Percentiles rank a stretch among this genome's conserved stretches.
phyloP scores from a whole-genome alignment of 805 yeast species.

The Myxozyma geophila region DNA sequence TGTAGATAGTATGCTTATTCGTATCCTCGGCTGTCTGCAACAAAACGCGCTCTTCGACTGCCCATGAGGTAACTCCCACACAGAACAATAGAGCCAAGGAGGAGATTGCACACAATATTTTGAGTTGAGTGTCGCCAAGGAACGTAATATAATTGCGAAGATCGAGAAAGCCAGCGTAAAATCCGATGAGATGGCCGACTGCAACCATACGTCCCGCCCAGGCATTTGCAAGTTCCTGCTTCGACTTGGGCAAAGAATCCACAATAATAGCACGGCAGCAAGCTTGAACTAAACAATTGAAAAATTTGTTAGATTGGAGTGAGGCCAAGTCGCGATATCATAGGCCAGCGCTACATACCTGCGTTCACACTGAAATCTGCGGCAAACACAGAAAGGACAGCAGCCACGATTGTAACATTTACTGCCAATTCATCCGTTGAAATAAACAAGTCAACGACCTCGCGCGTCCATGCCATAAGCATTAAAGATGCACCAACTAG shows the following conservation, averaged over 20 bases:
- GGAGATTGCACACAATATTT: conserved; percentile 55
- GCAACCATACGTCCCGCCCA: conserved; percentile 74
- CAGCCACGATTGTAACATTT: conserved; percentile 49
- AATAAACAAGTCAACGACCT: conserved; percentile 51
- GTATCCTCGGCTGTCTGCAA: conserved; percentile 12
- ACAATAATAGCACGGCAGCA: conserved; percentile 68
- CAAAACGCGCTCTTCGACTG: conserved; percentile 50
- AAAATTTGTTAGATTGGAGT: not conserved
- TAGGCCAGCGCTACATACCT: conserved; percentile 16
- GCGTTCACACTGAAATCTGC: conserved; percentile 59
- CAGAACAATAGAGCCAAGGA: conserved; percentile 50
- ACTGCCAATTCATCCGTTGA: conserved; percentile 37
- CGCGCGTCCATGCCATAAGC: conserved; percentile 53
- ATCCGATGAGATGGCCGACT: conserved; percentile 61
- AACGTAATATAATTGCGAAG: conserved; percentile 48
- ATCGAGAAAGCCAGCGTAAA: conserved; percentile 56
- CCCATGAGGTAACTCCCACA: conserved; percentile 50
- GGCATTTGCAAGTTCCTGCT: conserved; percentile 64
- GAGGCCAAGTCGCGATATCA: not conserved
- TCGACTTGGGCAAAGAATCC: conserved; percentile 61
- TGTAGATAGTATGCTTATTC: conserved; percentile 9
- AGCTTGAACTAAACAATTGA: conserved; percentile 54
- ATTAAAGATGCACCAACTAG: conserved; percentile 54
- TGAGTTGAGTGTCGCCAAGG: conserved; percentile 57
- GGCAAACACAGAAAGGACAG: conserved; percentile 57